Evolutionary conservation across 106 monocot species (phyloP), one percentile per base, ranked within the genome.

Genomic region (Dendrobium huoshanense): DNA sequence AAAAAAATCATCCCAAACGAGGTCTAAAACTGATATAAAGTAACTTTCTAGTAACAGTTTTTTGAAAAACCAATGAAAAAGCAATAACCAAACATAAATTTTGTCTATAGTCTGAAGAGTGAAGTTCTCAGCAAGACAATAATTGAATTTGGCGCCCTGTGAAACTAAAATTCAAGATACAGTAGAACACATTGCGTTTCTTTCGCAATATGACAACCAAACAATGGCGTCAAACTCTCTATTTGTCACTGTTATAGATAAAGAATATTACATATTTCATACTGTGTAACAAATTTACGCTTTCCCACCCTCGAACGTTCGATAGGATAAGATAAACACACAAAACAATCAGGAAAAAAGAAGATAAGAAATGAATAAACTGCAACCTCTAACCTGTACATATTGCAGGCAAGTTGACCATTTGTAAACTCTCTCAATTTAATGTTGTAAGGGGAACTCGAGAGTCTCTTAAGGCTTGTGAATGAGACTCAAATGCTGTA

Each of bases 371-470:
- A 51, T 2, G 51, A 51, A 76, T 24, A 49, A 76, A 76, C 27
- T 48, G 76, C 10, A 24, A n/a, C 48, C 49, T 47, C 48, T 76
- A 76, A 76, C 48, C 76, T 76, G 76, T 76, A 76, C 76, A 76
- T 49, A 73, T 73, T 68, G 70, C 33, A 70, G 42, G 19, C 19
- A 19, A n/a, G 20, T 74, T 16, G 49, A 11, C n/a, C 18, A 19
- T 41, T 79, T 90, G 51, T 79, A 24, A 40, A 4, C 1, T n/a
- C 70, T n/a, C 79, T 78, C 80, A 94, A 75, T 95, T 95, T 81
- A 84, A 68, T 11, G 89, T 85, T 18, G 88, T 88, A 27, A 95
- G 88, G 54, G 93, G 92, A 77, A 86, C 73, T 56, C 95, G 83
- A 4, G 91, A 80, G 80, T 90, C 96, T 78, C 88, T 88, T 31